A percentile compares a stretch with the other conserved stretches of the same genome.
phyloP scores from a whole-genome alignment of 129 eudicot genomes.

The Logfia minima region DNA sequence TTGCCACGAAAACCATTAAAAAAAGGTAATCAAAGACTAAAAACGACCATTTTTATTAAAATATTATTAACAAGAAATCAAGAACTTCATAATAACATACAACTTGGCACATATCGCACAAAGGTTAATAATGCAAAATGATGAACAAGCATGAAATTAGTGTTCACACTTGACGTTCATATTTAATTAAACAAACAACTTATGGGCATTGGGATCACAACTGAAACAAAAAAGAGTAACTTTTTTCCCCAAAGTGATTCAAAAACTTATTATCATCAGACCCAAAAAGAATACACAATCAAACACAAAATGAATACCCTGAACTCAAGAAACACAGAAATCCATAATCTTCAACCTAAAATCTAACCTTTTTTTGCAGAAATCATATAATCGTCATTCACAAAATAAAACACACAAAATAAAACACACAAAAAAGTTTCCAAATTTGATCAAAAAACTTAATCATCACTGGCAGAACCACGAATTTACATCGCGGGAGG shows the following conservation, averaged over 20 bases:
- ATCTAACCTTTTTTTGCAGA: neutral
- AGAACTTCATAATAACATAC: neutral
- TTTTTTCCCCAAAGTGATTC: neutral
- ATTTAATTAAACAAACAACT: constrained; percentile 8
- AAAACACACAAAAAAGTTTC: neutral
- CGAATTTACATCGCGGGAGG: no score
- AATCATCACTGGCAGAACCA: neutral
- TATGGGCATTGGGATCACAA: constrained; percentile 22
- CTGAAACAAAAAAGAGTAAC: constrained; percentile 1
- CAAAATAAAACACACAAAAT: constrained; percentile 5
- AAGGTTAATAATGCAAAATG: neutral
- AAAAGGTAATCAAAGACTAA: constrained; percentile 16
- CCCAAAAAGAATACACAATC: neutral
- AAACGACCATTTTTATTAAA: neutral
- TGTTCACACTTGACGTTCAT: neutral
- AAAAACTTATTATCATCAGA: neutral
- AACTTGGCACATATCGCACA: neutral
- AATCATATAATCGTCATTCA: neutral
- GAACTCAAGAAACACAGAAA: constrained; percentile 21
- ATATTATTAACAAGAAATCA: neutral
- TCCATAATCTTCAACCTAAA: neutral
- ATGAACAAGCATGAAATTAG: constrained; percentile 16
- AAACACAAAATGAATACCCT: neutral
- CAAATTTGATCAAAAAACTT: neutral
- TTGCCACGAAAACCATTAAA: constrained; percentile 18